phyloP scores from a whole-genome alignment of 208 protist species.

The Trypanosoma mega region DNA sequence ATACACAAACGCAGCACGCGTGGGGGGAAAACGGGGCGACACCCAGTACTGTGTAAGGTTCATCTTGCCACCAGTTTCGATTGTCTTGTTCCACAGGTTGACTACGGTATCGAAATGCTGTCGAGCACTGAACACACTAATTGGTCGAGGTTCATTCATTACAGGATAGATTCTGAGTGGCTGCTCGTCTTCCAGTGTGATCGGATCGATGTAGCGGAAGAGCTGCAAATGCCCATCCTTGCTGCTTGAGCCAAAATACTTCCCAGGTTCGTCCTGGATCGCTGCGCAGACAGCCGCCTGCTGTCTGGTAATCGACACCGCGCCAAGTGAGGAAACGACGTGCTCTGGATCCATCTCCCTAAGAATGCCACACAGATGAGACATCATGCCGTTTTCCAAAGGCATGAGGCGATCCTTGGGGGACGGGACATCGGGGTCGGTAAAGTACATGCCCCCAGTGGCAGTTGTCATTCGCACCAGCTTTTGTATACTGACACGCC shows the following conservation, averaged over 20 bases:
- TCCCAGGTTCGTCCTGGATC: not conserved
- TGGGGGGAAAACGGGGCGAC: conserved; percentile 2
- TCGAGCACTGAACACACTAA: not conserved
- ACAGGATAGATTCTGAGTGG: not conserved
- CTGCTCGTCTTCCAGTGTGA: conserved; percentile 10
- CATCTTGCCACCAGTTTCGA: not conserved
- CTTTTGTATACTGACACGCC: not conserved
- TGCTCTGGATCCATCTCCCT: conserved; percentile 3
- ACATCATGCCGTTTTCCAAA: conserved; percentile 5
- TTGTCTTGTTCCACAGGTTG: conserved; percentile 1
- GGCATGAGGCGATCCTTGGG: not conserved
- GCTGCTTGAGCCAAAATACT: not conserved
- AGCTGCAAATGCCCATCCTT: not conserved
- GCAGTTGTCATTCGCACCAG: not conserved
- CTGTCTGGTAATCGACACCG: not conserved
- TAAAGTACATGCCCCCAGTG: conserved; percentile 6
- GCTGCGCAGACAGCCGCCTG: conserved; percentile 3
- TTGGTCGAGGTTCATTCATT: not conserved
- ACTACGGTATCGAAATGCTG: conserved; percentile 14
- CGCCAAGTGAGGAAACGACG: not conserved
- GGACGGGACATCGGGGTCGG: not conserved
- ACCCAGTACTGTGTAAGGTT: conserved; percentile 4
- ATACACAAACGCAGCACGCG: conserved; percentile 7
- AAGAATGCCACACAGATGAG: conserved; percentile 2
- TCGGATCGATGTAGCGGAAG: conserved; percentile 12